Percentiles rank a stretch among this genome's conserved stretches.
Evolutionary conservation across 2,329 filamentous ascomycete genomes (phyloP).

Genomic region (Diaporthe ampelina): DNA sequence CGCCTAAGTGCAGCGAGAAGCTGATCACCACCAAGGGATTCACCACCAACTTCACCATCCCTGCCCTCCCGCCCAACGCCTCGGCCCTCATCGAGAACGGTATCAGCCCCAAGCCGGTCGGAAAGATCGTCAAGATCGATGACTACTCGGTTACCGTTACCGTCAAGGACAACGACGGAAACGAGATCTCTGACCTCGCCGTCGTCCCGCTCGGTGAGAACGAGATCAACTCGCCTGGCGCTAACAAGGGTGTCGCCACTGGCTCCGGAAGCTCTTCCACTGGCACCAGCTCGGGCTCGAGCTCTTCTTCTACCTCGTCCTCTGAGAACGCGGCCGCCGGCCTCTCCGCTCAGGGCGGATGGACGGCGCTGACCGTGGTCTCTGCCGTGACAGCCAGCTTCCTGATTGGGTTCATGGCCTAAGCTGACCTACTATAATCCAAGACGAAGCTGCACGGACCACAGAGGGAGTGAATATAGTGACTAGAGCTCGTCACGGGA

Average conservation of each 20-base stretch:
- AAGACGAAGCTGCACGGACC: neutral
- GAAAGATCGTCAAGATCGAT: conserved; percentile 74
- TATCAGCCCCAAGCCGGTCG: conserved; percentile 73
- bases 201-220: conserved; percentile 62
- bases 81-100: conserved; percentile 83
- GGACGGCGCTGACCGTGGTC: conserved; percentile 22
- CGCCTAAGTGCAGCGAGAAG: conserved; percentile 74
- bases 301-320: conserved; percentile 41
- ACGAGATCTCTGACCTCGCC: conserved; percentile 66
- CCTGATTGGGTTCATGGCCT: conserved; percentile 30
- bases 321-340: conserved; percentile 29
- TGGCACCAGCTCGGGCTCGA: conserved; percentile 48
- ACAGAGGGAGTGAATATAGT: neutral
- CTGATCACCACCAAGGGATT: conserved; percentile 79
- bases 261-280: conserved; percentile 43
- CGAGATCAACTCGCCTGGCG: conserved; percentile 61
- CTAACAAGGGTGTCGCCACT: conserved; percentile 49
- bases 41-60: conserved; percentile 84
- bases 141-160: conserved; percentile 67
- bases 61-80: conserved; percentile 75
- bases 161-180: conserved; percentile 75
- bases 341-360: conserved; percentile 31
- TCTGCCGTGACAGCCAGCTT: conserved; percentile 34
- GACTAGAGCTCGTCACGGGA: neutral
- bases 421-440: conserved; percentile 3